A percentile compares a stretch with the other conserved stretches of the same genome.
These are phyloP conservation scores for Raffaelea arxii DNA, from an alignment of 2,329 filamentous ascomycete species.

Conservation along the genomic window DNA sequence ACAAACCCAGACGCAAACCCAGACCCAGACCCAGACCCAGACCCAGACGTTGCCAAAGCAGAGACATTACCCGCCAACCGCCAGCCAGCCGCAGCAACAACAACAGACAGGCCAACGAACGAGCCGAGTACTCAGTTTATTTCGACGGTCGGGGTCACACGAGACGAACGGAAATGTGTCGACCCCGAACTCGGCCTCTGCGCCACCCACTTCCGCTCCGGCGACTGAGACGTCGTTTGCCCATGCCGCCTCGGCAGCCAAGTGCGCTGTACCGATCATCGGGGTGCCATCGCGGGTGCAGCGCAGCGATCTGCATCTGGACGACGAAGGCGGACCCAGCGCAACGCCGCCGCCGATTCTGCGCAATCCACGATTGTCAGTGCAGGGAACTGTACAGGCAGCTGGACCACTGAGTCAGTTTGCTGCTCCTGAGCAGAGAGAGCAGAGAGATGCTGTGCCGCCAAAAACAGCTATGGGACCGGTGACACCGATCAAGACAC, in stretches of 20 bases:
- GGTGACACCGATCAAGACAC: background rate
- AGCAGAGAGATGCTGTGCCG: no score
- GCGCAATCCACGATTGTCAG: conserved; percentile 25
- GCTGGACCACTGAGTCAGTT: no score
- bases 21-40: no score
- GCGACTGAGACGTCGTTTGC: conserved; percentile 15
- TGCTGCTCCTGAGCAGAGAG: no score
- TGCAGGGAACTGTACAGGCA: conserved; percentile 9
- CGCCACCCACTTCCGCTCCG: conserved; percentile 15
- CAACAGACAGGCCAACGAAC: conserved; percentile 28
- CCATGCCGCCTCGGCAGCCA: conserved; percentile 6
- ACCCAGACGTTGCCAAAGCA: conserved; percentile 19
- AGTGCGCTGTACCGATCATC: conserved; percentile 14
- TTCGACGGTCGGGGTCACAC: conserved; percentile 37
- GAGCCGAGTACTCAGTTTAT: conserved; percentile 38
- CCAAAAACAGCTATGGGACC: background rate
- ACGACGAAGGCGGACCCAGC: conserved; percentile 28
- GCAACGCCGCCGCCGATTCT: conserved; percentile 48
- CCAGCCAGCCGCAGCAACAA: conserved; percentile 27
- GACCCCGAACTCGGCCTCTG: conserved; percentile 12
- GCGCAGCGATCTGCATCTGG: conserved; percentile 22
- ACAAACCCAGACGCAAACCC: no score
- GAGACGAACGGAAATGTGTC: no score
- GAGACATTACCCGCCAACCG: conserved; percentile 41
- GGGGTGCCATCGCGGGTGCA: conserved; percentile 31